These are phyloP conservation scores for Pythium inflatum DNA, from an alignment of 352 stramenopile species.

Conservation along the genomic window DNA sequence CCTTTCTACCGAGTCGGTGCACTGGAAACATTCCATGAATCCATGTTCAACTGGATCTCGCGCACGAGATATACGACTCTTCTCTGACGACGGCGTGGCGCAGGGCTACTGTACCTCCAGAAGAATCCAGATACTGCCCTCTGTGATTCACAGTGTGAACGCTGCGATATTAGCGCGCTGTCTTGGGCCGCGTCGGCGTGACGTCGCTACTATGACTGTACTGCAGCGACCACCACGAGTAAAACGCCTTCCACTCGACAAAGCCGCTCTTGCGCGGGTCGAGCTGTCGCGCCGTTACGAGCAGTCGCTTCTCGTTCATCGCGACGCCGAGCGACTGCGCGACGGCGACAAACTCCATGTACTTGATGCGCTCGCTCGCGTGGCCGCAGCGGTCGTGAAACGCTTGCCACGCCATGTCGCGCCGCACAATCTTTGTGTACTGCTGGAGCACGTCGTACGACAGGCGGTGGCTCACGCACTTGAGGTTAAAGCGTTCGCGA, in stretches of 20 bases:
- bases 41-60: too few species aligned
- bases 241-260: slow-evolving; percentile 67
- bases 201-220: slow-evolving; percentile 26
- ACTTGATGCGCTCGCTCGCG: slow-evolving; percentile 34
- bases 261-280: slow-evolving; percentile 58
- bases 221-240: slow-evolving; percentile 64
- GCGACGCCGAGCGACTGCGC: slow-evolving; percentile 47
- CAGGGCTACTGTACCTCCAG: too few species aligned
- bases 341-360: slow-evolving; percentile 55
- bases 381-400: slow-evolving; percentile 43
- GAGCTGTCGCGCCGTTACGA: slow-evolving; percentile 44
- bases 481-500: slow-evolving; percentile 60
- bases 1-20: too few species aligned
- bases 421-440: slow-evolving; percentile 64
- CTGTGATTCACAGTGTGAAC: background rate
- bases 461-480: slow-evolving; percentile 64
- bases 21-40: too few species aligned
- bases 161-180: background rate
- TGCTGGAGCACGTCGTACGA: slow-evolving; percentile 66
- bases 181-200: slow-evolving; percentile 1
- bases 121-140: too few species aligned
- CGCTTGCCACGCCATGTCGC: slow-evolving; percentile 56
- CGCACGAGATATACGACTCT: too few species aligned
- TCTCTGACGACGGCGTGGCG: too few species aligned
- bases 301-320: slow-evolving; percentile 52